Base-by-base conservation (phyloP, 768 basidiomycete species). In the Russula sp. region DNA sequence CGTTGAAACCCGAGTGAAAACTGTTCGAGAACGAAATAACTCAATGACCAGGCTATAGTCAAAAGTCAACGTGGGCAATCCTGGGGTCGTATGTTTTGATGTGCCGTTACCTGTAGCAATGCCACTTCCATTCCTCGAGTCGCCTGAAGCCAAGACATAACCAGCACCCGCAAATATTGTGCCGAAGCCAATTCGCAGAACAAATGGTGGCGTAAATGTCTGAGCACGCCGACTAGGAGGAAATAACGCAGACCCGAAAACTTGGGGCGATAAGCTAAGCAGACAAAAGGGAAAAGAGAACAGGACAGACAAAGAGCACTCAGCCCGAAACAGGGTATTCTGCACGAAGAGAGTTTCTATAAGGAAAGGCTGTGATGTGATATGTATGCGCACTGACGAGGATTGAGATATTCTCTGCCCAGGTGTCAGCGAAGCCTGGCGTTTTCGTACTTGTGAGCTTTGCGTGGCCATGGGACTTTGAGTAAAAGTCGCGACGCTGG, bases 161-260 rank as follows among this genome's bases (percentile, higher is more conserved):
- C 78, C 78, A 1, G 79, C 75, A 1, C 80, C 79, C 0, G 74
- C 75, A 50, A 82, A 79, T 16, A 77, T 72, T 7, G 77, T 65
- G 11, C 76, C 73, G 63, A 82, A 82, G 2, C 78, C 79, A 3
- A 78, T 68, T 2, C 79, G 75, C 9, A 77, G 72, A 27, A 78
- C 70, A 62, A 80, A 75, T 2, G 77, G 79, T 0, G 79, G 79
- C n/a, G 76, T 72, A 62, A 71, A 71, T 0, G 70, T 66, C 7
- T 61, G 69, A 11, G 69, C 67, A 16, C 65, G 68, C 16, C 76
- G 70, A 9, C 65, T 71, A 32, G 76, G 73, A 13, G 78, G 77
- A 18, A 76, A 69, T 14, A 76, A 52, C 0, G 75, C 71, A 0
- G 77, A 76, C 0, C 71, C 70, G 1, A 77, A 64, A 42, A 80